A percentile compares a stretch with the other conserved stretches of the same genome.
Conservation (phyloP, 23 red algal genomes). For the Gracilaria gracilis region DNA sequence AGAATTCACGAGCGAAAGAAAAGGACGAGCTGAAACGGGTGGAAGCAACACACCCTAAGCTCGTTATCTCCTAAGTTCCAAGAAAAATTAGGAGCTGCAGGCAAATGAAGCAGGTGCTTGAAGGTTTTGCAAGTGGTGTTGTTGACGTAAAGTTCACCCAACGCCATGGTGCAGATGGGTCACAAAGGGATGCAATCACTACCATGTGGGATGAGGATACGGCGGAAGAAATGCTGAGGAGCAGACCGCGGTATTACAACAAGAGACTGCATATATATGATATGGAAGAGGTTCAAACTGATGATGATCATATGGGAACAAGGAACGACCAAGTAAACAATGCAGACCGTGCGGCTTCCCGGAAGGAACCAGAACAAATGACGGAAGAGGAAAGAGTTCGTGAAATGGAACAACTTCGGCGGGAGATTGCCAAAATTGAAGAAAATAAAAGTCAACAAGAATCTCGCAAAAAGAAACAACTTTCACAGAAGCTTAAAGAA, state of each 20-base stretch:
- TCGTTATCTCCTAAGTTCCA: constrained; percentile 39
- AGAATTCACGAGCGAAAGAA: constrained; percentile 14
- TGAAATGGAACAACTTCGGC: constrained; percentile 54
- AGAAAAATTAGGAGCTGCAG: background rate
- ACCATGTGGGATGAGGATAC: constrained; percentile 10
- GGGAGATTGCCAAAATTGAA: constrained; percentile 40
- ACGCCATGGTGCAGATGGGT: background rate
- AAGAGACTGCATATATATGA: constrained; percentile 5
- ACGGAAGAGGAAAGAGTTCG: constrained; percentile 20
- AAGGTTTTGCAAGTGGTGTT: constrained; percentile 17
- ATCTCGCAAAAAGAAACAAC: background rate
- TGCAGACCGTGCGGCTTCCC: background rate
- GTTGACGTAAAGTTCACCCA: background rate
- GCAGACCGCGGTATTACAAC: constrained; percentile 31
- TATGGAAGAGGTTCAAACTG: background rate
- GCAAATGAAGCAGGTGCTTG: constrained; percentile 19
- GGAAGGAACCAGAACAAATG: constrained; percentile 14
- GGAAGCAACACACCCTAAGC: background rate
- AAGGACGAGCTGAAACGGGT: background rate
- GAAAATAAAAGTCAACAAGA: constrained; percentile 17
- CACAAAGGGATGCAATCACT: constrained; percentile 39
- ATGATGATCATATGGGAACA: background rate
- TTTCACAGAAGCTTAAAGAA: background rate
- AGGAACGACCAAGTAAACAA: background rate
- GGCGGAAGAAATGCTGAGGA: constrained; percentile 14